Evolutionary conservation across 495 filamentous ascomycete genomes (phyloP), one percentile per base, ranked within the genome.

Genomic region (Delitschia confertaspora): DNA sequence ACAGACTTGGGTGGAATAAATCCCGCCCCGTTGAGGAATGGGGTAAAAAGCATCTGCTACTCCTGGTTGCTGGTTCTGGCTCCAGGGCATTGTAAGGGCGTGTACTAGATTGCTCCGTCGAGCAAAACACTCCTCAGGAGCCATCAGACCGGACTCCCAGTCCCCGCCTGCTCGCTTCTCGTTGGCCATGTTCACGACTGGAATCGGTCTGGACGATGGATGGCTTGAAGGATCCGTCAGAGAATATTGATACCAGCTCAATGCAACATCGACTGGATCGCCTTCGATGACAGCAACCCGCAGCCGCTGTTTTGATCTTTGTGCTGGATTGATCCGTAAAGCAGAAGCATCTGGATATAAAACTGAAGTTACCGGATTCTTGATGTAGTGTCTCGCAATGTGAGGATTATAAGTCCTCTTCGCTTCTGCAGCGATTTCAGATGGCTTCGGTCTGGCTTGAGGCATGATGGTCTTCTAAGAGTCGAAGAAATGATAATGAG

Each of bases 81-180:
- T 36, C 30, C 64, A 73, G 6, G 77, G 73, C 14, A 73, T 78
- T 16, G 61, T 69, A 18, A 87, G 64, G 2, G 76, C 70, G 6
- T 77, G 72, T 7, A 78, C 75, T 23, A 87, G 75, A 40, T 79
- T 85, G 58, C 79, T 83, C 42, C 82, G 69, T 41, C 82, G 68
- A 53, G 78, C 79, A 16, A 87, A 71, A 27, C 75, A 76, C 56
- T 86, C 79, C 57, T 87, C 82, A 21, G 80, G 82, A 14, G 79
- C 79, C 41, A 80, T 74, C 14, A 72, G 67, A 19, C 79, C 80
- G 4, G 78, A 81, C 51, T 85, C 81, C 82, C 82, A 87, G 45
- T 85, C 82, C 2, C 82, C 82, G 0, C 82, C 82, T 1, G 82
- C 66, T 22, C 81, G 69, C 49, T 78, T 82, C 55, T 87, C 82